Conservation (phyloP, 2,329 filamentous ascomycete genomes). For the Claviceps spartinae region DNA sequence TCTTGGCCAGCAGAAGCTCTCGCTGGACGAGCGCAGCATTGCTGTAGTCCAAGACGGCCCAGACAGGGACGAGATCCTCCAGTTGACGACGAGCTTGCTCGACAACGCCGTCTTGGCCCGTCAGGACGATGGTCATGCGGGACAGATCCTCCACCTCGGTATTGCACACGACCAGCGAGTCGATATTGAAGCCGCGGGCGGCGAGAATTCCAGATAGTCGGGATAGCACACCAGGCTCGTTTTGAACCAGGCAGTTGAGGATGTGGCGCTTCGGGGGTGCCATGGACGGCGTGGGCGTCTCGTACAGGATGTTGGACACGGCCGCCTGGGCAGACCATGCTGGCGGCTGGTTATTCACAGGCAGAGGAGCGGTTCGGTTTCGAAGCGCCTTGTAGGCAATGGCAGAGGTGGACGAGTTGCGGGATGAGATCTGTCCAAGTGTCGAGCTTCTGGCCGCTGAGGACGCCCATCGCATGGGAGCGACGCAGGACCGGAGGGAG, state of each 20-base stretch:
- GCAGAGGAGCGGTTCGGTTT: slow-evolving; percentile 72
- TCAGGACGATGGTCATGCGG: slow-evolving; percentile 96
- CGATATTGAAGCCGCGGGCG: slow-evolving; percentile 96
- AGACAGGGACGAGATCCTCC: slow-evolving; percentile 93
- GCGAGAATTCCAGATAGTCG: slow-evolving; percentile 93
- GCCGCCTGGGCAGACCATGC: slow-evolving; percentile 86
- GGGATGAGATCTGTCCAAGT: slow-evolving; percentile 19
- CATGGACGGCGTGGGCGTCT: slow-evolving; percentile 75
- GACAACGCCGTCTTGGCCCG: slow-evolving; percentile 90
- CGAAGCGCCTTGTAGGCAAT: slow-evolving; percentile 96
- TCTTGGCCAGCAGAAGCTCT: slow-evolving; percentile 86
- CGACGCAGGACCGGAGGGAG: slow-evolving; percentile 29
- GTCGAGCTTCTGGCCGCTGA: slow-evolving; percentile 14
- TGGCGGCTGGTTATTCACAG: slow-evolving; percentile 61
- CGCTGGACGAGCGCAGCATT: slow-evolving; percentile 85
- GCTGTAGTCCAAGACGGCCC: slow-evolving; percentile 96
- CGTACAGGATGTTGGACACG: slow-evolving; percentile 97
- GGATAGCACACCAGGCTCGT: slow-evolving; percentile 93
- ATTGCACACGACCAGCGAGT: slow-evolving; percentile 93
- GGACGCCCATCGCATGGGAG: slow-evolving; percentile 24
- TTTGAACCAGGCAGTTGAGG: slow-evolving; percentile 96
- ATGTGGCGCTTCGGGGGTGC: slow-evolving; percentile 86
- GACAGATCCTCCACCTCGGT: slow-evolving; percentile 95
- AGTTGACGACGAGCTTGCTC: slow-evolving; percentile 93
- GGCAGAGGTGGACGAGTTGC: slow-evolving; percentile 72